Conservation (phyloP, 2,329 filamentous ascomycete genomes). For the Colletotrichum orbiculare region DNA sequence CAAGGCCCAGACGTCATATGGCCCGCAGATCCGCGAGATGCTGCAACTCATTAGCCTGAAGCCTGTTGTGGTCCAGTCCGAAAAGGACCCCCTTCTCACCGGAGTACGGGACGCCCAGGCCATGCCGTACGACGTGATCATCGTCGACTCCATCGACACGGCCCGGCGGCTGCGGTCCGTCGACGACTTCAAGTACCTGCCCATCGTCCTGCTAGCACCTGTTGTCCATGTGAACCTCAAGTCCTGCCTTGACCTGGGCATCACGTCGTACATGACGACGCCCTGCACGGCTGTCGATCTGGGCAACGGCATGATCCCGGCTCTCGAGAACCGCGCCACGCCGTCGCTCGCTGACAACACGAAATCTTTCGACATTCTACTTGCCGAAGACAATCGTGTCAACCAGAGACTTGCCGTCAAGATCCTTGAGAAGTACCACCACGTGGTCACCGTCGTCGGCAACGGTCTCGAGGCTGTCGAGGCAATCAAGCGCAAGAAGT, state of each 20-base stretch:
- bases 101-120: constrained; percentile 65
- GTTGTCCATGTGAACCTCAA: constrained; percentile 92
- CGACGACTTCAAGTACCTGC: constrained; percentile 97
- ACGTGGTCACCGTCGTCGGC: constrained; percentile 90
- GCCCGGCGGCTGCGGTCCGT: constrained; percentile 86
- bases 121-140: constrained; percentile 90
- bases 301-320: constrained; percentile 95
- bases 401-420: constrained; percentile 97
- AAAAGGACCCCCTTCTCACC: constrained; percentile 69
- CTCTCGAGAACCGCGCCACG: constrained; percentile 91
- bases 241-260: constrained; percentile 91
- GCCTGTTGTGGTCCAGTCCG: constrained; percentile 86
- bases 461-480: constrained; percentile 95
- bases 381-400: constrained; percentile 97
- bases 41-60: constrained; percentile 82
- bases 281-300: constrained; percentile 94
- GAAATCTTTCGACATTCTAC: constrained; percentile 92
- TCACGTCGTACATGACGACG: constrained; percentile 99
- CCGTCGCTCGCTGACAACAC: constrained; percentile 93
- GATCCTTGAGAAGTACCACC: constrained; percentile 97
- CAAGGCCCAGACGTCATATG: constrained; percentile 83
- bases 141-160: constrained; percentile 93
- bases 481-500: constrained; percentile 90
- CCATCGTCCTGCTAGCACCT: constrained; percentile 91
- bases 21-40: constrained; percentile 81